phyloP scores from a whole-genome alignment of 108 stramenopile species.

The Nitzschia sp. region DNA sequence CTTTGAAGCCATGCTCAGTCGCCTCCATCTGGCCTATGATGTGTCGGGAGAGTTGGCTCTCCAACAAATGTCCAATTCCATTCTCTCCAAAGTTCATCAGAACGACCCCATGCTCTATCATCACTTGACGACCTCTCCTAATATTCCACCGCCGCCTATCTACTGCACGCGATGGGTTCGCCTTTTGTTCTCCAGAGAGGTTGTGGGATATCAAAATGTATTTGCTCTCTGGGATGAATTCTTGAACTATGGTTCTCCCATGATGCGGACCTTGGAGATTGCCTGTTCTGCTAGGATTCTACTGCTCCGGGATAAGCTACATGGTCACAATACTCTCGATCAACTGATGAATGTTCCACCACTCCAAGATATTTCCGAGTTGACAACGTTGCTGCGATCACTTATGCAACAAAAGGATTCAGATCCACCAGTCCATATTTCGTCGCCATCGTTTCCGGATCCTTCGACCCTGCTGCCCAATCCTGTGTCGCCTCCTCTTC shows the following conservation, averaged over 20 bases:
- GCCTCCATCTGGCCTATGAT: slow-evolving; percentile 68
- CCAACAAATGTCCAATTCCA: slow-evolving; percentile 53
- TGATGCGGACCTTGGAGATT: slow-evolving; percentile 63
- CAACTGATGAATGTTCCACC: slow-evolving; percentile 73
- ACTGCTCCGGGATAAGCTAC: slow-evolving; percentile 44
- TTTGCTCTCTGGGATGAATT: slow-evolving; percentile 53
- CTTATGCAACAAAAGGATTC: slow-evolving; percentile 44
- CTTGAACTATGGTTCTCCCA: slow-evolving; percentile 40
- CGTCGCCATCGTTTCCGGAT: background rate
- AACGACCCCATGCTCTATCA: slow-evolving; percentile 52
- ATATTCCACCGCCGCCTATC: slow-evolving; percentile 44
- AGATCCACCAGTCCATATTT: slow-evolving; percentile 8
- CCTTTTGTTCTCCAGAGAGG: slow-evolving; percentile 76
- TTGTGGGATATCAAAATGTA: slow-evolving; percentile 42
- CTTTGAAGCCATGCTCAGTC: slow-evolving; percentile 57
- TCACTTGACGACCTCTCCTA: slow-evolving; percentile 36
- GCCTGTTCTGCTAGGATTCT: slow-evolving; percentile 68
- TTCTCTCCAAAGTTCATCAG: slow-evolving; percentile 55
- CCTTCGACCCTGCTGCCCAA: background rate
- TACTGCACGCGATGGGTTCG: slow-evolving; percentile 78
- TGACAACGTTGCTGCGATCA: slow-evolving; percentile 40
- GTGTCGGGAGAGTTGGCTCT: slow-evolving; percentile 36
- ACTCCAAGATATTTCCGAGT: slow-evolving; percentile 40
- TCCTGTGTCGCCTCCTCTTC: background rate
- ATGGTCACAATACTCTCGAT: slow-evolving; percentile 47